Base-by-base conservation (phyloP, 305 asterid genomes). In the Coffea humblotiana region DNA sequence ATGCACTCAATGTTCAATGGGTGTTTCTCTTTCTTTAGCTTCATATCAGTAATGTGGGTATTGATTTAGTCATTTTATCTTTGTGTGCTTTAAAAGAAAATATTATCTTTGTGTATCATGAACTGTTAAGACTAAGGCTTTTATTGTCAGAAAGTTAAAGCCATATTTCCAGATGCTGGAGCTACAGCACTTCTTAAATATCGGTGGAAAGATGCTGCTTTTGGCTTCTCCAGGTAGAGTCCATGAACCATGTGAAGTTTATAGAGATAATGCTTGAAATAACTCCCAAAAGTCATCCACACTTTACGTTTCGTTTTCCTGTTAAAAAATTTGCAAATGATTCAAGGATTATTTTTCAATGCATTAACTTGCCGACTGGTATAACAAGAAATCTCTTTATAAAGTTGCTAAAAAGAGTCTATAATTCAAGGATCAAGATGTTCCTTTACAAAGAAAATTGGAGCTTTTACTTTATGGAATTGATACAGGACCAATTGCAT, bases 81-180 rank as follows among this genome's bases (percentile, higher is more conserved):
- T 78, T 74, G 75, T 49, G 29, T 40, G 4, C 43, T 40, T 5
- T 40, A 40, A 40, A 40, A 40, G 6, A 40, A 40, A 40, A 40
- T 3, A 40, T 40, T 40, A 40, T 40, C 43, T 40, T 4, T 40
- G 43, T 40, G 43, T 58, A 64, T 71, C 81, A 68, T 82, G 77
- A 81, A 78, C 72, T 69, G 29, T 76, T 88, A 82, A 90, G 79
- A 82, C 54, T 63, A 64, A 83, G 76, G 35, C 51, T 78, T 75
- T 82, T 82, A 48, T 84, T 82, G 63, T 77, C 87, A 95, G 99
- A 91, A 85, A 88, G 94, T 95, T 81, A 95, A 89, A 87, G 99
- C 99, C 77, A 71, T 95, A 84, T 95, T 90, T 88, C 99, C 99
- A 5, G 99, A 95, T 89, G 99, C 99, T 88, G 99, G 99, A 79